A percentile compares a stretch with the other conserved stretches of the same genome.
These are phyloP conservation scores for Heracleum sosnowskyi DNA, from an alignment of 129 eudicot species.

Conservation along the genomic window DNA sequence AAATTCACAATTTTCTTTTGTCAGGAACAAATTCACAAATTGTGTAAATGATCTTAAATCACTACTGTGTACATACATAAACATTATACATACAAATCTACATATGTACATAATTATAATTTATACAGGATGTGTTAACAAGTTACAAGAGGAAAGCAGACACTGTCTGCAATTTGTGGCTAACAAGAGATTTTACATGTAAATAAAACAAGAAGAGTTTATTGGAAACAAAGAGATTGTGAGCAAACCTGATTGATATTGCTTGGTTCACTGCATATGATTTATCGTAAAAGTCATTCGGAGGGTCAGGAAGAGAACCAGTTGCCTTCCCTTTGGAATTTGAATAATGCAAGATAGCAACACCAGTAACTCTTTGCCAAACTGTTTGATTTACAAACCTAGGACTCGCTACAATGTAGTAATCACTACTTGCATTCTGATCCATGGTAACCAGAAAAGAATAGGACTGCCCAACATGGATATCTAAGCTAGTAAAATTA, in stretches of 20 bases:
- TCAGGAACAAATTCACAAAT: not conserved
- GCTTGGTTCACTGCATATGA: slow-evolving; percentile 80
- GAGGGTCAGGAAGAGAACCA: slow-evolving; percentile 95
- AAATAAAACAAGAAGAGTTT: not conserved
- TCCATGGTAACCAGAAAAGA: slow-evolving; percentile 94
- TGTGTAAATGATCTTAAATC: not conserved
- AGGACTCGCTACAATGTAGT: slow-evolving; percentile 96
- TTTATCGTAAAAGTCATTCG: slow-evolving; percentile 52
- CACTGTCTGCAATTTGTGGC: not conserved
- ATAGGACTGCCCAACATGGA: slow-evolving; percentile 95
- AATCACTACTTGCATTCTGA: slow-evolving; percentile 89
- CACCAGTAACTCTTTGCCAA: slow-evolving; percentile 92
- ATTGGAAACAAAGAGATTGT: not conserved
- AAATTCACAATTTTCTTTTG: not conserved
- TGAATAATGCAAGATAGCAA: slow-evolving; percentile 78
- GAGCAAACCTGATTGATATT: slow-evolving; percentile 63
- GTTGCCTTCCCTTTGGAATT: slow-evolving; percentile 71
- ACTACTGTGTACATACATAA: not conserved
- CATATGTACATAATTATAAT: not conserved
- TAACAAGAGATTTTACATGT: not conserved
- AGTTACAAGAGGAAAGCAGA: not conserved
- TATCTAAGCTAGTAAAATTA: slow-evolving; percentile 67
- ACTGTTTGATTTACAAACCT: slow-evolving; percentile 78
- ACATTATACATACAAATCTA: not conserved
- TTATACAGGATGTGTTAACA: not conserved